Evolutionary conservation across 2,329 filamentous ascomycete genomes (phyloP).

Genomic region (Aaosphaeria pasadenensis): DNA sequence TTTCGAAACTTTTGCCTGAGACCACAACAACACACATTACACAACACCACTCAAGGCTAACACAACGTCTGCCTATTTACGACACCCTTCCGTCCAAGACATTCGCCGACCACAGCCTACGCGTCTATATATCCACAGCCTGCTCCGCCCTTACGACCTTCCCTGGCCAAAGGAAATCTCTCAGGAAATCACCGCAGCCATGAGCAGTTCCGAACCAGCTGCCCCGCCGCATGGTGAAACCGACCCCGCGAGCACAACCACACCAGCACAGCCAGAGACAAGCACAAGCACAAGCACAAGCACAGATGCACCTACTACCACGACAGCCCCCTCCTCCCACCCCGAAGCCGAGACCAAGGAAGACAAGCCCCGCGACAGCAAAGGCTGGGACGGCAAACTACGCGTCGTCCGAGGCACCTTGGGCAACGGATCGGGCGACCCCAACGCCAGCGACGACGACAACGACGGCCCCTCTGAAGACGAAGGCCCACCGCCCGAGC

Average conservation of each 20-base stretch:
- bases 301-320: background rate
- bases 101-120: too few relatives aligned
- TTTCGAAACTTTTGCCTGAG: too few relatives aligned
- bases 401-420: slow-evolving; percentile 65
- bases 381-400: slow-evolving; percentile 81
- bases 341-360: slow-evolving; percentile 17
- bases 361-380: slow-evolving; percentile 36
- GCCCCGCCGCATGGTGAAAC: slow-evolving; percentile 17
- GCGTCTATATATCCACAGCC: too few relatives aligned
- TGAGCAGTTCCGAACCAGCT: slow-evolving; percentile 23
- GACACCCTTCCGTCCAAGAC: too few relatives aligned
- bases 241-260: background rate
- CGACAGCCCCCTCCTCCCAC: background rate
- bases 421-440: slow-evolving; percentile 12
- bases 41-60: too few relatives aligned
- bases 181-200: slow-evolving; percentile 4
- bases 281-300: background rate
- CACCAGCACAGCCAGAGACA: background rate
- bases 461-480: slow-evolving; percentile 83
- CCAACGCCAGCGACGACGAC: slow-evolving; percentile 66
- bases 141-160: too few relatives aligned
- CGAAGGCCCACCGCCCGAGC: slow-evolving; percentile 37
- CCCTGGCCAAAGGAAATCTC: too few relatives aligned
- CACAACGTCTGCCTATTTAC: too few relatives aligned
- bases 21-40: too few relatives aligned